Base-by-base conservation (phyloP, 331 rosid genomes). In the Telfairia occidentalis region DNA sequence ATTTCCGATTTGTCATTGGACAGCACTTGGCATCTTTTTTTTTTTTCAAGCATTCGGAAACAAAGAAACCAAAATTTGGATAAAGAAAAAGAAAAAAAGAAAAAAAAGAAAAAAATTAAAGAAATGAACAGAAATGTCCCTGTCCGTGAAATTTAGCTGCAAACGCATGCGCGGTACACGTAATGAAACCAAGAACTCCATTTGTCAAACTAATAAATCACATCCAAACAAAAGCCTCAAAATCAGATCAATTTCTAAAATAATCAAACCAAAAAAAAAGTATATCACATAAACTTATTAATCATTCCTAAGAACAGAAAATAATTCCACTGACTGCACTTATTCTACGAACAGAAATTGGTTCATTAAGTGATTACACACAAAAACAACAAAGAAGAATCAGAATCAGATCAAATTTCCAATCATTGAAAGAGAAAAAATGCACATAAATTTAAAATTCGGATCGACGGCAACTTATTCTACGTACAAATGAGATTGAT, bases 141-240 rank as follows among this genome's bases (percentile, higher is more conserved):
- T 30, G 11, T 13, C 23, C 66, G 11, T 29, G 40, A 29, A 59
- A 59, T 1, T 12, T 57, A 59, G 67, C 12, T 59, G 21, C 42
- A 15, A 5, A 59, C 26, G 28, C 71, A 34, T 63, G 71, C 16
- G 29, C 16, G 3, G 67, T 13, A 29, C 67, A 63, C 46, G 71
- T 18, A 63, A 63, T 63, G 11, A 35, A 30, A 18, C 28, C 26
- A 3, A 35, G 5, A 38, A 67, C 11, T 67, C 73, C 73, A 42
- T 12, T 67, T 67, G 54, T 67, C 73, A 63, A 63, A 63, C 71
- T 46, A 63, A 34, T 58, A 18, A 63, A 32, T 34, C 40, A 42
- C 73, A 23, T 38, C 19, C 35, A 42, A 67, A 67, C 53, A 67
- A 38, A 67, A 2, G 1, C 7, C 49, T 67, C 73, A 67, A 40